Evolutionary conservation across 176 grass and related monocot species (phyloP).

Genomic region (Zoysia japonica): DNA sequence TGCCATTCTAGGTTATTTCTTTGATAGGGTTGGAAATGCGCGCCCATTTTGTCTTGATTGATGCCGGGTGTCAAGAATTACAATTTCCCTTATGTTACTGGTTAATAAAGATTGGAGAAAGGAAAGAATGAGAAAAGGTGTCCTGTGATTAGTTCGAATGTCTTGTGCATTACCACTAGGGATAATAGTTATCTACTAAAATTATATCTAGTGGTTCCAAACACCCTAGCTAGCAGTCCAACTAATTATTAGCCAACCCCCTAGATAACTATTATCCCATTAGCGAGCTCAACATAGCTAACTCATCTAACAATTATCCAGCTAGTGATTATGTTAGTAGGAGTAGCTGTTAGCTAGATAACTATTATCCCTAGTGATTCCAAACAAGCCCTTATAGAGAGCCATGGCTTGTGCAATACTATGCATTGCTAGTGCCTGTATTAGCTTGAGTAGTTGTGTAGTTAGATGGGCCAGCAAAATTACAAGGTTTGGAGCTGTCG

Average conservation of each 20-base stretch:
- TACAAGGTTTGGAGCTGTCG: not conserved
- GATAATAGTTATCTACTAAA: too few relatives aligned
- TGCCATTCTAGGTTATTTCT: not conserved
- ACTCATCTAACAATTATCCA: too few relatives aligned
- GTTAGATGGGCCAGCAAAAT: not conserved
- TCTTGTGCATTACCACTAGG: not conserved
- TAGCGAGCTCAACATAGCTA: too few relatives aligned
- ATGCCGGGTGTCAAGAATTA: not conserved
- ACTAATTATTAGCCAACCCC: too few relatives aligned
- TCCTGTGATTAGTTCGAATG: not conserved
- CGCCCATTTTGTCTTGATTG: not conserved
- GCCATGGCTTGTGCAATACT: not conserved
- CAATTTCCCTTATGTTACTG: not conserved
- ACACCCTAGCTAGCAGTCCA: too few relatives aligned
- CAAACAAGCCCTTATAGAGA: not conserved
- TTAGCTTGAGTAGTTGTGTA: slow-evolving; percentile 5
- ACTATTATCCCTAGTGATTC: too few relatives aligned
- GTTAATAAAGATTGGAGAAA: not conserved
- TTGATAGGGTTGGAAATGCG: not conserved
- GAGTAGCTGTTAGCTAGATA: too few relatives aligned
- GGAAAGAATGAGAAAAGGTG: slow-evolving; percentile 8
- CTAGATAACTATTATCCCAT: too few relatives aligned
- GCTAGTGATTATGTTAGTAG: too few relatives aligned
- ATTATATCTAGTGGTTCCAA: too few relatives aligned
- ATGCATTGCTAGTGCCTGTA: not conserved